Conservation (phyloP, 208 protist genomes). For the Crithidia thermophila region DNA sequence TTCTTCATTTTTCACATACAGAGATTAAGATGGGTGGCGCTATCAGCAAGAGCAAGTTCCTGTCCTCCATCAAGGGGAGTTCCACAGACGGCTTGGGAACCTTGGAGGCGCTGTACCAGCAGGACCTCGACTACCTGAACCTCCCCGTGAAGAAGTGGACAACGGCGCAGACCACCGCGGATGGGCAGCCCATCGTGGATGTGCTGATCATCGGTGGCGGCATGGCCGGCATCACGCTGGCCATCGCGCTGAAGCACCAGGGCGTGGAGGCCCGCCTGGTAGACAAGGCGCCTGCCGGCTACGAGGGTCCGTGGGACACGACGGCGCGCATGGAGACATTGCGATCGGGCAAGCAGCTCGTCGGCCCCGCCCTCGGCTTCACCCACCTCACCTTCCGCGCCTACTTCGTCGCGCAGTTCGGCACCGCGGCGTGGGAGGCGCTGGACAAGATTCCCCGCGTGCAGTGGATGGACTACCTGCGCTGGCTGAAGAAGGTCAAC, state of each 20-base stretch:
- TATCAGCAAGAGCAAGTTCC: neutral
- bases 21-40: neutral
- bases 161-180: constrained; percentile 1
- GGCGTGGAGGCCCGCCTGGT: constrained; percentile 6
- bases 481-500: constrained; percentile 13
- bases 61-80: neutral
- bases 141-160: constrained; percentile 14
- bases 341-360: constrained; percentile 20
- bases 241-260: constrained; percentile 12
- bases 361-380: constrained; percentile 15
- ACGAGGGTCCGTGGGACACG: constrained; percentile 27
- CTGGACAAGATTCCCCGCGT: constrained; percentile 19
- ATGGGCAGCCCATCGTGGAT: constrained; percentile 13
- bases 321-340: constrained; percentile 28
- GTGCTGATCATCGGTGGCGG: constrained; percentile 15
- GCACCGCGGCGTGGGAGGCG: constrained; percentile 4
- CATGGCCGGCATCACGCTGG: constrained; percentile 13
- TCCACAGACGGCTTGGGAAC: neutral
- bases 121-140: constrained; percentile 13
- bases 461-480: constrained; percentile 25
- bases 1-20: neutral
- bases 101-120: constrained; percentile 15
- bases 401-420: constrained; percentile 17
- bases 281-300: constrained; percentile 9
- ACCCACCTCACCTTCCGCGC: constrained; percentile 13